These are phyloP conservation scores for Xylaria sp. DNA, from an alignment of 2,329 filamentous ascomycete genomes.

Conservation along the genomic window DNA sequence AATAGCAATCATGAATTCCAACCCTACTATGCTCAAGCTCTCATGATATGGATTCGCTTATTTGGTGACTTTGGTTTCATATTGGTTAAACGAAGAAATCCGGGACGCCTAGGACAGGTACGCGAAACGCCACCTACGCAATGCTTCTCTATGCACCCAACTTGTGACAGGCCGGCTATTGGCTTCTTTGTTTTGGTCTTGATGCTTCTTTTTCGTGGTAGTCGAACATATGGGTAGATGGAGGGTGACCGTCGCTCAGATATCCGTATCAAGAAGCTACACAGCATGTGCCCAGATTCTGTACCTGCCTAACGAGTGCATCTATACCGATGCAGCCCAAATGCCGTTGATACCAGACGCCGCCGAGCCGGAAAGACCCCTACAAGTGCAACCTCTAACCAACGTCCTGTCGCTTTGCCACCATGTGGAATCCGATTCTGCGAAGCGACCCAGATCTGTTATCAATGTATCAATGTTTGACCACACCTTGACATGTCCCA, in stretches of 20 bases:
- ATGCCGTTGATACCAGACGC: conserved; percentile 37
- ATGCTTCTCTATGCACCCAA: background rate
- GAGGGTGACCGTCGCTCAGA: conserved; percentile 26
- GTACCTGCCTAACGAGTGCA: conserved; percentile 42
- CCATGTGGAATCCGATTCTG: conserved; percentile 14
- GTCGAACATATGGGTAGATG: conserved; percentile 11
- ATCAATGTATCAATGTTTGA: conserved; percentile 13
- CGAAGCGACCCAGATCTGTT: conserved; percentile 22
- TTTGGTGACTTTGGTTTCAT: conserved; percentile 29
- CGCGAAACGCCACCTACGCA: conserved; percentile 31
- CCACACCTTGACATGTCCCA: conserved; percentile 15
- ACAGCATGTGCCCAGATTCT: conserved; percentile 33
- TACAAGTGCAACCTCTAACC: conserved; percentile 28
- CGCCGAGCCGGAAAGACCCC: conserved; percentile 30
- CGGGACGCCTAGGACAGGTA: conserved; percentile 20
- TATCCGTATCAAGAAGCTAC: conserved; percentile 35
- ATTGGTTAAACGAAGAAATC: conserved; percentile 21
- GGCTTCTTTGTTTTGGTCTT: background rate
- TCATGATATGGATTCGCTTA: conserved; percentile 23
- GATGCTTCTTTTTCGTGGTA: conserved; percentile 3
- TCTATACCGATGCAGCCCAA: conserved; percentile 38
- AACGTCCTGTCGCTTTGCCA: conserved; percentile 24
- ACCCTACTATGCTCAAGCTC: conserved; percentile 1
- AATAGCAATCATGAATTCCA: conserved; percentile 1
- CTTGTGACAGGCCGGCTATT: conserved; percentile 12